phyloP scores from a whole-genome alignment of 495 filamentous ascomycete genomes.

The Lophiotrema nucula region DNA sequence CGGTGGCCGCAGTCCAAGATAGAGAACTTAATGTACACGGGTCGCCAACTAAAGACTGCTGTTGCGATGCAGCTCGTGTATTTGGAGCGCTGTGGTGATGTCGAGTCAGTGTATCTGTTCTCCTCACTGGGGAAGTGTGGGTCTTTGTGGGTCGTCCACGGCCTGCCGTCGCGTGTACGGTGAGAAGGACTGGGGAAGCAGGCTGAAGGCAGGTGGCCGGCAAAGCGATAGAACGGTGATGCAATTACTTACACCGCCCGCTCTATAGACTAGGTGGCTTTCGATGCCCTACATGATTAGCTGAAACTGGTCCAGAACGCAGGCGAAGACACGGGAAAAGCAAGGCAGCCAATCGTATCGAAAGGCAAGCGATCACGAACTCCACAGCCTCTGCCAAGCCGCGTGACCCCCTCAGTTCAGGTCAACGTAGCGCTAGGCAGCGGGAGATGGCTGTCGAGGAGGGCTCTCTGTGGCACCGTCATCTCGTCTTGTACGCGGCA shows the following conservation, averaged over 20 bases:
- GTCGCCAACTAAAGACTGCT: too few relatives aligned
- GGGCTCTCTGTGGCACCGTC: background rate
- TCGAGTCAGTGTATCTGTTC: too few relatives aligned
- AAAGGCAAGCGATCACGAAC: background rate
- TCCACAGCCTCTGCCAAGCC: background rate
- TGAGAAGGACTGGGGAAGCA: too few relatives aligned
- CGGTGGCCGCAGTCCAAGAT: background rate
- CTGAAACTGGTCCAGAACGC: background rate
- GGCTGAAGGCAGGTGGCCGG: too few relatives aligned
- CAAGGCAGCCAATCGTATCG: background rate
- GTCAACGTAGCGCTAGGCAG: background rate
- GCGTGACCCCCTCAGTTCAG: background rate
- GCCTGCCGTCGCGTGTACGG: too few relatives aligned
- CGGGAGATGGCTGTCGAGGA: background rate
- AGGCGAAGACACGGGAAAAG: background rate
- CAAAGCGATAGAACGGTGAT: background rate
- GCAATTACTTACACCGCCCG: background rate
- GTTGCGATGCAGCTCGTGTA: too few relatives aligned
- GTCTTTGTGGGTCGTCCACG: too few relatives aligned
- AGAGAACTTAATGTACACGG: too few relatives aligned
- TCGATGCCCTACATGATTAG: background rate
- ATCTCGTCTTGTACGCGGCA: background rate
- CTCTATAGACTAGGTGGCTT: background rate
- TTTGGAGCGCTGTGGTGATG: too few relatives aligned
- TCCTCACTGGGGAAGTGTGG: too few relatives aligned